Evolutionary conservation across 106 monocot species (phyloP).

Genomic region (Dioscorea zingiberensis): DNA sequence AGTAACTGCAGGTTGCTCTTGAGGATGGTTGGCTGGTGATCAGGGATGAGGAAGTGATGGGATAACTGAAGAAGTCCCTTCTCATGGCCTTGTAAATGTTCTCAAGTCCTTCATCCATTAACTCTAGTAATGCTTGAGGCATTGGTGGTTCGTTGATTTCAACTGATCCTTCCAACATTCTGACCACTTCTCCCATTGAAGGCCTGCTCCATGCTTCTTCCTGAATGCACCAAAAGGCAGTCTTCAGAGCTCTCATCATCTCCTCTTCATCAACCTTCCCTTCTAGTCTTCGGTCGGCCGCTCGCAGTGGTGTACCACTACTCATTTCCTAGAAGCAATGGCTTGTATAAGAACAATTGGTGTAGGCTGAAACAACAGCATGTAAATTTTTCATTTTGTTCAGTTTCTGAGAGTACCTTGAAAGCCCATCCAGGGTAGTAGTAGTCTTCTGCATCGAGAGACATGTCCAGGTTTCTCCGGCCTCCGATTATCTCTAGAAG

Average conservation of each 20-base stretch:
- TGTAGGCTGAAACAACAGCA: no score
- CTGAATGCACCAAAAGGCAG: slow-evolving; percentile 72
- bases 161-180: slow-evolving; percentile 54
- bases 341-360: no score
- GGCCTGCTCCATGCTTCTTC: slow-evolving; percentile 45
- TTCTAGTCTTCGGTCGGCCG: slow-evolving; percentile 29
- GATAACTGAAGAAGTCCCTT: not conserved
- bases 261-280: slow-evolving; percentile 26
- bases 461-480: slow-evolving; percentile 39
- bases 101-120: slow-evolving; percentile 33
- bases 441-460: slow-evolving; percentile 21
- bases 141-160: slow-evolving; percentile 40
- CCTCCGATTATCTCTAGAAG: slow-evolving; percentile 57
- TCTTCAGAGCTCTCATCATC: slow-evolving; percentile 12
- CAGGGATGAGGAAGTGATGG: slow-evolving; percentile 9
- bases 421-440: slow-evolving; percentile 43
- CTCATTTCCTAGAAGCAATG: slow-evolving; percentile 21
- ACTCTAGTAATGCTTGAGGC: slow-evolving; percentile 35
- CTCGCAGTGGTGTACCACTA: slow-evolving; percentile 14
- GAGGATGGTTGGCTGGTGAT: slow-evolving; percentile 18
- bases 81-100: slow-evolving; percentile 34
- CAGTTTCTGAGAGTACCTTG: slow-evolving; percentile 19
- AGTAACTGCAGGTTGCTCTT: slow-evolving; percentile 28
- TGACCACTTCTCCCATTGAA: slow-evolving; percentile 52
- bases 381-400: no score